phyloP scores from a whole-genome alignment of 2,329 filamentous ascomycete species.

The Microsporum audouinii region DNA sequence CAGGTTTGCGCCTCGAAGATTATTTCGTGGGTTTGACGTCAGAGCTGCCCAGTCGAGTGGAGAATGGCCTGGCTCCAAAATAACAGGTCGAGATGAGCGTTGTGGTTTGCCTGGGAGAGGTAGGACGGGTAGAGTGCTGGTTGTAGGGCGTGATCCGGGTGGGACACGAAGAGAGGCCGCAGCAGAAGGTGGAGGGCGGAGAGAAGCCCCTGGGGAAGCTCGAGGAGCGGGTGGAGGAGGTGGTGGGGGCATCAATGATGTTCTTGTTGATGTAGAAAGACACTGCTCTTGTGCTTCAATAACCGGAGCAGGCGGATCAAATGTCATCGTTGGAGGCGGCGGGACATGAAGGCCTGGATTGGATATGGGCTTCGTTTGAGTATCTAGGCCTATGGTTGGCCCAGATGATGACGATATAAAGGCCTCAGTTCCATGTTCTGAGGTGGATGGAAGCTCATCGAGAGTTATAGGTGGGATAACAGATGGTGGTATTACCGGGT shows the following conservation, averaged over 20 bases:
- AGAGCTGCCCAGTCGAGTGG: conserved; percentile 92
- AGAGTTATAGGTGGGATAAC: conserved; percentile 26
- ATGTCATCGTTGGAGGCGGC: background rate
- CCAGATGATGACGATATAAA: conserved; percentile 4
- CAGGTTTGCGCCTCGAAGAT: conserved; percentile 50
- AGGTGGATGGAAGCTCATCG: conserved; percentile 10
- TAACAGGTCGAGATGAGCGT: conserved; percentile 49
- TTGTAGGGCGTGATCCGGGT: conserved; percentile 28
- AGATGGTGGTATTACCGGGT: conserved; percentile 18
- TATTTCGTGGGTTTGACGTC: conserved; percentile 47
- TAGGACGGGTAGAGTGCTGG: conserved; percentile 33
- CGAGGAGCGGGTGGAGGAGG: conserved; percentile 17
- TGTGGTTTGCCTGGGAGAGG: conserved; percentile 33
- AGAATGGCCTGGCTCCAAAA: conserved; percentile 80
- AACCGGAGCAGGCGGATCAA: background rate
- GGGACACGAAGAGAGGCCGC: conserved; percentile 34
- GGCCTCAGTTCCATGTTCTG: background rate
- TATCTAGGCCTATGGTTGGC: conserved; percentile 8
- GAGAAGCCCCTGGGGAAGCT: conserved; percentile 16
- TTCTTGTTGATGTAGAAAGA: background rate
- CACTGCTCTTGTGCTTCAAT: background rate
- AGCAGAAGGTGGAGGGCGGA: conserved; percentile 35
- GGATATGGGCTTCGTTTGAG: background rate
- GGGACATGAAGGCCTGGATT: background rate
- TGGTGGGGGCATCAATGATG: conserved; percentile 14